Base-by-base conservation (phyloP, 805 yeast species). In the Suhomyces xylopsoci region DNA sequence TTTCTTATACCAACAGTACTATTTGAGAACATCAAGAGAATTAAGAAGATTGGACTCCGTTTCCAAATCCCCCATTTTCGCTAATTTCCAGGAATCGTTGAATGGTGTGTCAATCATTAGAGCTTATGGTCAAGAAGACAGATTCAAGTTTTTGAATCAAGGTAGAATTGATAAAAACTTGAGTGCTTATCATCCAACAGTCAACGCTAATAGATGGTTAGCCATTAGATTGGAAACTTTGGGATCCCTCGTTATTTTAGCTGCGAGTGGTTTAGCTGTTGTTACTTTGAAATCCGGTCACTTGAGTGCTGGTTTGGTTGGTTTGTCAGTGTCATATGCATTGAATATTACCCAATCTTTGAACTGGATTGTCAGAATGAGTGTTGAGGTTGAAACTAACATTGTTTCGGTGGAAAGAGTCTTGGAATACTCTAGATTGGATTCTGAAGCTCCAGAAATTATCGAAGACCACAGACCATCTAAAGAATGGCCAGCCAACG, bases 281-380 rank as follows among this genome's bases (percentile, higher is more conserved):
- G 68, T 83, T 55, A 81, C 90, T 20, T 77, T 91, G 59, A 79
- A 74, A 50, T 75, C 80, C 15, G 96, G 97, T 12, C 68, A 74
- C 17, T 79, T 93, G 26, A 81, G 91, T 19, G 91, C 97, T 15
- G 99, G 99, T 71, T 74, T 89, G 65, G 92, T 92, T 63, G 99
- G 99, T 78, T 78, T 94, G 62, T 87, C 97, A 20, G 88, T 94
- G 61, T 87, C 96, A 46, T 96, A 94, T 70, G 93, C 99, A 2
- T 78, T 94, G 57, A 96, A 90, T 69, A 81, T 92, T 55, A 94
- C 99, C 0, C 97, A 91, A 70, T 81, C 97, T 0, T 80, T 94
- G 70, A 93, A 91, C 69, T 93, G 97, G 97, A 90, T 94, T 70
- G 98, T 94, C 28, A 82, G 99, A 73, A 93, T 92, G 98, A 90